These are phyloP conservation scores for Phellinidium pouzarii DNA, from an alignment of 1,284 basidiomycete species.

Conservation along the genomic window DNA sequence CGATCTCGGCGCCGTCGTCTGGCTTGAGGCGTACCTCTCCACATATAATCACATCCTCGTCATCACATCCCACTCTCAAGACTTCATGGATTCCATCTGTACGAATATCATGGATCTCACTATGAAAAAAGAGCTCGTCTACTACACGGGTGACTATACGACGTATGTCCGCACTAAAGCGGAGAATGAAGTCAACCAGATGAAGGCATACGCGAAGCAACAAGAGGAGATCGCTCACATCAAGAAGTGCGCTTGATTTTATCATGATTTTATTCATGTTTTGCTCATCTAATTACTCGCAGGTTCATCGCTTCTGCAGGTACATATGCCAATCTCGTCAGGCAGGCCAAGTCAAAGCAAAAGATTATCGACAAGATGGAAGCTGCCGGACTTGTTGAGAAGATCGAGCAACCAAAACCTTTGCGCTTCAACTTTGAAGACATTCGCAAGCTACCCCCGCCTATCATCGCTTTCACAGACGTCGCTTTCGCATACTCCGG, in stretches of 20 bases:
- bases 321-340: constrained; percentile 68
- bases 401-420: constrained; percentile 39
- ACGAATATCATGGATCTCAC: constrained; percentile 66
- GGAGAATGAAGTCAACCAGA: constrained; percentile 66
- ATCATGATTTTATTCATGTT: background rate
- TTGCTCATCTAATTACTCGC: background rate
- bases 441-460: constrained; percentile 55
- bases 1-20: constrained; percentile 63
- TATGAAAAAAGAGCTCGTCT: constrained; percentile 39
- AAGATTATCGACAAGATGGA: constrained; percentile 75
- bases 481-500: constrained; percentile 64
- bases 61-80: constrained; percentile 54
- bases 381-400: constrained; percentile 58
- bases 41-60: constrained; percentile 65
- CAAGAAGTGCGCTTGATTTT: constrained; percentile 37
- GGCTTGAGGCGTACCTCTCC: constrained; percentile 62
- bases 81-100: constrained; percentile 63
- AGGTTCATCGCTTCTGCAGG: constrained; percentile 58
- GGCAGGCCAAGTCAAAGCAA: constrained; percentile 68
- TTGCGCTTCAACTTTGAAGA: constrained; percentile 63
- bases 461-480: constrained; percentile 61
- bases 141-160: constrained; percentile 64
- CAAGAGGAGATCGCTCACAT: constrained; percentile 65
- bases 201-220: constrained; percentile 67
- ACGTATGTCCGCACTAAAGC: constrained; percentile 60